Evolutionary conservation across 257 asterid genomes (phyloP), one percentile per base, ranked within the genome.

Genomic region (Voacanga thouarsii): DNA sequence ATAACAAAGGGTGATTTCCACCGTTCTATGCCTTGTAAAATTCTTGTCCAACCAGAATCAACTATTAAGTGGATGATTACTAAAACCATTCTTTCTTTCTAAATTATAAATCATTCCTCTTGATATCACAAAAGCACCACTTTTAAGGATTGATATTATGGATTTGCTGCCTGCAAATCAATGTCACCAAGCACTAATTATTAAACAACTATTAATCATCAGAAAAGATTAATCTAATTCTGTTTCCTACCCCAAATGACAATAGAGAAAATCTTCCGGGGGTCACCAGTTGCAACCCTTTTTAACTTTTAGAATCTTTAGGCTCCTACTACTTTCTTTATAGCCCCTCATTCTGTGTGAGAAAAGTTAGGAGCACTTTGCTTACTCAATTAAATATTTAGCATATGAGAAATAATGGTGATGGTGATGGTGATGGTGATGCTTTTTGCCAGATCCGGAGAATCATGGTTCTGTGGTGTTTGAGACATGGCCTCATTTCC

Each of bases 401-500:
- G 23, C 23, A 21, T 33, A 9, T 12, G 39, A 51, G 26, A 28
- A 66, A 5, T 51, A 33, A 65, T 55, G 50, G 6, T 70, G 33
- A 56, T 56, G 75, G 28, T 67, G 76, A 65, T 55, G 50, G 6
- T 70, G 33, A 56, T 56, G 75, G 28, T 67, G 76, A 69, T 82
- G 83, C 83, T 68, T 41, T 53, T 63, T 51, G 73, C 64, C 49
- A 80, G 59, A 77, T 83, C 84, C 70, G 15, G 66, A 77, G 82
- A 80, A 80, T 80, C 86, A 66, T 65, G n/a, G 43, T 68, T 26
- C 55, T 50, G 49, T 78, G 77, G 80, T 84, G 69, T 81, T 81
- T 67, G 80, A 80, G 77, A 78, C 61, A 73, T 81, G 79, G 59
- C 78, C 80, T 59, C 53, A 76, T 53, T 71, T 16, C 77, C 81